Percentiles rank a stretch among this genome's conserved stretches.
These are phyloP conservation scores for Amanita rimosa DNA, from an alignment of 768 basidiomycete genomes.

Conservation along the genomic window DNA sequence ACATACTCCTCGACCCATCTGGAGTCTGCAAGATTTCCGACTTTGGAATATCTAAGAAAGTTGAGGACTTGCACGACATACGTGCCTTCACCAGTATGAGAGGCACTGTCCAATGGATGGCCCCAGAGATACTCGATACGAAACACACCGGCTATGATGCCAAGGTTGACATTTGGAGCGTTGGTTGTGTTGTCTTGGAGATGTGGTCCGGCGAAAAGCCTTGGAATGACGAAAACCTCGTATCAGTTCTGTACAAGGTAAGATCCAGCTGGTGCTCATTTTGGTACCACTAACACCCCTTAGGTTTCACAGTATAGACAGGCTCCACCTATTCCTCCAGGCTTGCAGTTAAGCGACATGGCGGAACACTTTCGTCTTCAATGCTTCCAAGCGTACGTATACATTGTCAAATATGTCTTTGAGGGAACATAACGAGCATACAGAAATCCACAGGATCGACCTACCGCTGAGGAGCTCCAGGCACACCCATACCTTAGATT, in stretches of 20 bases:
- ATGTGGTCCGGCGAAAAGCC: conserved; percentile 94
- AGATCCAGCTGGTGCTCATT: conserved; percentile 8
- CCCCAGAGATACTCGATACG: conserved; percentile 71
- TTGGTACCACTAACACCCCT: not conserved
- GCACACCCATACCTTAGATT: conserved; percentile 53
- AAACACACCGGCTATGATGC: conserved; percentile 72
- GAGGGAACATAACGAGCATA: conserved; percentile 2
- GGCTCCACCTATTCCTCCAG: conserved; percentile 68
- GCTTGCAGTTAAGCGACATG: conserved; percentile 44
- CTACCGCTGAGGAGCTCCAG: conserved; percentile 53
- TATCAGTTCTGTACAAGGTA: conserved; percentile 79
- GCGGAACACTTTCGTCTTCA: conserved; percentile 65
- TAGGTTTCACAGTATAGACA: conserved; percentile 58
- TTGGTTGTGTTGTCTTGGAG: conserved; percentile 88
- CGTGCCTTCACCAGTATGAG: conserved; percentile 70
- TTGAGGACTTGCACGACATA: conserved; percentile 49
- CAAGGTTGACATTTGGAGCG: conserved; percentile 96
- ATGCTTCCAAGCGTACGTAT: conserved; percentile 65
- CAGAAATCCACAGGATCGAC: conserved; percentile 62
- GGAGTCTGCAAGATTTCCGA: conserved; percentile 93
- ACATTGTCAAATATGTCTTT: not conserved
- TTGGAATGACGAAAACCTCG: conserved; percentile 65
- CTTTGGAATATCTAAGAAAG: conserved; percentile 92
- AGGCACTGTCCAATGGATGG: conserved; percentile 96
- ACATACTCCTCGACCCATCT: conserved; percentile 78